Conservation (phyloP, 192 early-diverging fungal genomes). For the Backusella macrospora region DNA sequence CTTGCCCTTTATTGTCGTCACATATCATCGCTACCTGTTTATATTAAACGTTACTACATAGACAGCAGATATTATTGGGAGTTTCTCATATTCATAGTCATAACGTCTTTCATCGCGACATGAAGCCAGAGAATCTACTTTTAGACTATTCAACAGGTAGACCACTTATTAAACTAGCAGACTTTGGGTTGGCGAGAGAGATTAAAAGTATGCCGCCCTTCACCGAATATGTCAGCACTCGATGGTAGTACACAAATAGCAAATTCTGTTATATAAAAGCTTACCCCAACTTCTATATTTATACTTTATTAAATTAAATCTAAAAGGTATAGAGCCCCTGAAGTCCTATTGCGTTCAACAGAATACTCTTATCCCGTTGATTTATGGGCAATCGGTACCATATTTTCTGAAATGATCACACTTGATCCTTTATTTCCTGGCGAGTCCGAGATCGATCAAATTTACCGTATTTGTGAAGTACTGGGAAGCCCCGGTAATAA, state of each 20-base stretch:
- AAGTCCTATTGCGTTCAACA: conserved; percentile 85
- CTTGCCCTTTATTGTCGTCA: neutral
- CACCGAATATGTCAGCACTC: conserved; percentile 95
- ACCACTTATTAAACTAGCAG: conserved; percentile 60
- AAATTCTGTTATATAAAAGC: neutral
- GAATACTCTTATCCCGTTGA: conserved; percentile 92
- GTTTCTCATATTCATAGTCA: conserved; percentile 92
- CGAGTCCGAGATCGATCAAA: conserved; percentile 88
- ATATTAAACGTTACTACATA: conserved; percentile 30
- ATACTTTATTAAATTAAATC: neutral
- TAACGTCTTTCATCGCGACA: conserved; percentile 86
- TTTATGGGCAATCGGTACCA: conserved; percentile 93
- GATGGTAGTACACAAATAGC: conserved; percentile 61
- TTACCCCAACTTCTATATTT: neutral
- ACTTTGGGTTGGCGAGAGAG: conserved; percentile 85
- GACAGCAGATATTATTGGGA: conserved; percentile 86
- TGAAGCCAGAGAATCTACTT: conserved; percentile 69
- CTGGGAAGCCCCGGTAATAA: conserved; percentile 70
- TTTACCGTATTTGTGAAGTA: conserved; percentile 80
- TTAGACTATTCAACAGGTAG: conserved; percentile 55
- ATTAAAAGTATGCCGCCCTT: conserved; percentile 86
- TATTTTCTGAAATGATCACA: conserved; percentile 85
- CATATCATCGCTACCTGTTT: neutral
- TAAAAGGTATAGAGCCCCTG: conserved; percentile 78
- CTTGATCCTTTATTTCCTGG: conserved; percentile 94